These are phyloP conservation scores for Gleditsia sinensis DNA, from an alignment of 306 rosid genomes.

Conservation along the genomic window DNA sequence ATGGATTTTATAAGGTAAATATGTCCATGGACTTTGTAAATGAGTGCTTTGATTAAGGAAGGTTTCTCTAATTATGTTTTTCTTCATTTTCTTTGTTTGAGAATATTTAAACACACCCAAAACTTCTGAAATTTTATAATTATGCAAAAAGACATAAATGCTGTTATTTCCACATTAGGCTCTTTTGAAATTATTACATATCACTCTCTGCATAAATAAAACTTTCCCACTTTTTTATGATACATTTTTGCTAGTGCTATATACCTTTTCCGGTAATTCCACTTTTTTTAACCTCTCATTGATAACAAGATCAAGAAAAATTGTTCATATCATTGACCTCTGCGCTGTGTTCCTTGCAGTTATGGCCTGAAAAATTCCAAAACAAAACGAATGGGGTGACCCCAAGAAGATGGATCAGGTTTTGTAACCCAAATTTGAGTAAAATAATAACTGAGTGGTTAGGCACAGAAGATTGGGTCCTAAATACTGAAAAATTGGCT, in stretches of 20 bases:
- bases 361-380: conserved; percentile 97
- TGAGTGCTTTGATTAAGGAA: conserved; percentile 25
- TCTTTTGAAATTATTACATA: conserved; percentile 23
- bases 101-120: conserved; percentile 14
- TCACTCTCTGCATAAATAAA: background rate
- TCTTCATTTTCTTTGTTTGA: background rate
- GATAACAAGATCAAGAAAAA: conserved; percentile 23
- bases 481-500: conserved; percentile 76
- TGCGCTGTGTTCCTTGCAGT: conserved; percentile 52
- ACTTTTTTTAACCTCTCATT: background rate
- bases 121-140: conserved; percentile 4
- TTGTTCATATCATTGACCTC: conserved; percentile 37
- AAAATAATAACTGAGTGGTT: conserved; percentile 70
- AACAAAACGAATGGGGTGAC: conserved; percentile 99
- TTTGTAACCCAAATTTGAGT: conserved; percentile 89
- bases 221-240: background rate
- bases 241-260: background rate
- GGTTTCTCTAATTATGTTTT: conserved; percentile 17
- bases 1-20: conserved; percentile 78
- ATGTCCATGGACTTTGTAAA: conserved; percentile 23
- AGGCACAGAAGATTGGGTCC: conserved; percentile 93
- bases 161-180: conserved; percentile 18
- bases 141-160: conserved; percentile 16
- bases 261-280: background rate
- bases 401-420: conserved; percentile 96